phyloP scores from a whole-genome alignment of 805 yeast species.

The Kodamaea hsintzibuensis region DNA sequence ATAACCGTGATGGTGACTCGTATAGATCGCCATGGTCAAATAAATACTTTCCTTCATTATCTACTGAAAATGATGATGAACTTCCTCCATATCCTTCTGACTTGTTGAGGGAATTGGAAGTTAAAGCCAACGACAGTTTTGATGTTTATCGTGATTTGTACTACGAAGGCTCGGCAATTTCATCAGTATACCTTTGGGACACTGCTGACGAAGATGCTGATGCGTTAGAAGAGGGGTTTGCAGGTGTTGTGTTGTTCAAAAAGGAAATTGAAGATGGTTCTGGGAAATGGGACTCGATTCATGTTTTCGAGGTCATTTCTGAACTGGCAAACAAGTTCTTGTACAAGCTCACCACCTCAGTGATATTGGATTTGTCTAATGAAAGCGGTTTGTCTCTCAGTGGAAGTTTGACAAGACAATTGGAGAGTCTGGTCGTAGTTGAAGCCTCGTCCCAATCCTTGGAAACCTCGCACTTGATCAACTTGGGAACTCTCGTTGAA shows the following conservation, averaged over 20 bases:
- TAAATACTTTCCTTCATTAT: conserved; percentile 54
- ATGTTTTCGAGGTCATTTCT: conserved; percentile 75
- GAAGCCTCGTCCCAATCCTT: conserved; percentile 45
- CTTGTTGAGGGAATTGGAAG: conserved; percentile 69
- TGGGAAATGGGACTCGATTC: conserved; percentile 91
- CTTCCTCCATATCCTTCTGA: conserved; percentile 72
- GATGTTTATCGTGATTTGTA: conserved; percentile 91
- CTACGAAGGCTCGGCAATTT: conserved; percentile 86
- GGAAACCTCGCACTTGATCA: conserved; percentile 73
- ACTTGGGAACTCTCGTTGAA: conserved; percentile 82
- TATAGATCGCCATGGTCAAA: conserved; percentile 91
- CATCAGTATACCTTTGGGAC: conserved; percentile 92
- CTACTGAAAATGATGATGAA: conserved; percentile 43
- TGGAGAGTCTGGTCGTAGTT: conserved; percentile 36
- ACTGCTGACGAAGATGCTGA: conserved; percentile 55
- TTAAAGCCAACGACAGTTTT: conserved; percentile 83
- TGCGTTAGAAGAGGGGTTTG: conserved; percentile 58
- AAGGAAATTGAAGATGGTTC: conserved; percentile 53
- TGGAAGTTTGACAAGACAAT: conserved; percentile 86
- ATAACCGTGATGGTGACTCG: conserved; percentile 92
- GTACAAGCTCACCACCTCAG: conserved; percentile 84
- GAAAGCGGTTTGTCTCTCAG: conserved; percentile 49
- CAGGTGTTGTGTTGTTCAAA: conserved; percentile 87
- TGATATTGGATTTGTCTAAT: conserved; percentile 67
- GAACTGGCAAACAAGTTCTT: conserved; percentile 36